Evolutionary conservation across 2,329 filamentous ascomycete genomes (phyloP).

Genomic region (Cryoendolithus antarcticus): DNA sequence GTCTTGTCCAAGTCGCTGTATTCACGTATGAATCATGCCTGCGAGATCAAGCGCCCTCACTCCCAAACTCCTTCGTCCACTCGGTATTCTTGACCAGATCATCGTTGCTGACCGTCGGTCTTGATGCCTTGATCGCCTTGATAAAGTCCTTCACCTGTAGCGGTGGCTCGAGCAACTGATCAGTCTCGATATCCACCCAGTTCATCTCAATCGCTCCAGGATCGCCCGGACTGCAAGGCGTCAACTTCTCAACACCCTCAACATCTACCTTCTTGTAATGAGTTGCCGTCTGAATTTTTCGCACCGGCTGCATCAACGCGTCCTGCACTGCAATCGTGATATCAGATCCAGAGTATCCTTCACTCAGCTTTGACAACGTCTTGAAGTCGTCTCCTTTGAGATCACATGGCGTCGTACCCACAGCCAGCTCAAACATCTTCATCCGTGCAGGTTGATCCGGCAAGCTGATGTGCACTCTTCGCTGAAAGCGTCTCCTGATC

Average conservation of each 20-base stretch:
- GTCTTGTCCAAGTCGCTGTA: no score
- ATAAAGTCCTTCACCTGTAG: constrained; percentile 86
- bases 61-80: constrained; percentile 94
- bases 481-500: constrained; percentile 89
- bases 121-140: constrained; percentile 74
- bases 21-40: no score
- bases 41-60: constrained; percentile 31
- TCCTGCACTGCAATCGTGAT: constrained; percentile 93
- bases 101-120: constrained; percentile 80
- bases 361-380: constrained; percentile 66
- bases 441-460: constrained; percentile 79
- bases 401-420: constrained; percentile 86
- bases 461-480: constrained; percentile 87
- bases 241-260: constrained; percentile 56
- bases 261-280: constrained; percentile 84
- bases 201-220: constrained; percentile 79
- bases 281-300: constrained; percentile 93
- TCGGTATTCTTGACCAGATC: constrained; percentile 76
- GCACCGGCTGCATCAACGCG: constrained; percentile 91
- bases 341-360: constrained; percentile 93
- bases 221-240: constrained; percentile 90
- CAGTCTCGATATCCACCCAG: constrained; percentile 76
- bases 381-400: constrained; percentile 67
- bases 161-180: constrained; percentile 73
- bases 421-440: constrained; percentile 88